Percentiles rank a stretch among this genome's conserved stretches.
Evolutionary conservation across 164 flowering plant genomes (phyloP).

Genomic region (Saururus chinensis): DNA sequence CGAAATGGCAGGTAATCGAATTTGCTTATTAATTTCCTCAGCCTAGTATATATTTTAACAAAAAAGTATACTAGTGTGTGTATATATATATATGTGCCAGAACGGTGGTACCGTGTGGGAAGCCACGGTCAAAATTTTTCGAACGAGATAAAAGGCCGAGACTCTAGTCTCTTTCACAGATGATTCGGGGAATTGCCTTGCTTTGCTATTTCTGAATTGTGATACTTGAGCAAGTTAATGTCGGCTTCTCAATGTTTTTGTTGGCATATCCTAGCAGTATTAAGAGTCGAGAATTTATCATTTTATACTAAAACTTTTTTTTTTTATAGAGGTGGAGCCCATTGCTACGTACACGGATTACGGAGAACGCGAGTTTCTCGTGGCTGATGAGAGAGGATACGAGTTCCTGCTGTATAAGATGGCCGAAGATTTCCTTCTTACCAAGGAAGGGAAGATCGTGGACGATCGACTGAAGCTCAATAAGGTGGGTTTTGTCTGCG

Average conservation of each 20-base stretch:
- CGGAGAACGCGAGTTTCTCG: slow-evolving; percentile 74
- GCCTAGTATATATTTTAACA: no score
- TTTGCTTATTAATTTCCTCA: neutral
- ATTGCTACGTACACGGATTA: slow-evolving; percentile 72
- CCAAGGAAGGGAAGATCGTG: slow-evolving; percentile 48
- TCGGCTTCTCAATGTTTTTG: neutral
- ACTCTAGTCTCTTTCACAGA: neutral
- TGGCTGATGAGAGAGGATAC: slow-evolving; percentile 87
- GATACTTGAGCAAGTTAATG: no score
- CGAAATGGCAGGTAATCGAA: slow-evolving; percentile 77
- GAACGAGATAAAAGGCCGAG: no score
- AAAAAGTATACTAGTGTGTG: no score
- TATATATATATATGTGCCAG: no score
- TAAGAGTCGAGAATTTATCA: neutral
- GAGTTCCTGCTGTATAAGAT: slow-evolving; percentile 59
- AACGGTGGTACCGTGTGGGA: no score
- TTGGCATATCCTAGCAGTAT: neutral
- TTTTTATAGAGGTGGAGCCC: slow-evolving; percentile 73
- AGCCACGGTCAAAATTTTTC: no score
- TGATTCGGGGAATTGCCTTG: neutral
- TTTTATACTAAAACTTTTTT: neutral
- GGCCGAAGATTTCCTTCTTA: slow-evolving; percentile 61
- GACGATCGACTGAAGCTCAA: slow-evolving; percentile 72
- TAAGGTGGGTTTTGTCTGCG: slow-evolving; percentile 31
- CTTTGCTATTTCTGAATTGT: no score